These are phyloP conservation scores for Tolypocladium pustulatum DNA, from an alignment of 2,329 filamentous ascomycete species.

Conservation along the genomic window DNA sequence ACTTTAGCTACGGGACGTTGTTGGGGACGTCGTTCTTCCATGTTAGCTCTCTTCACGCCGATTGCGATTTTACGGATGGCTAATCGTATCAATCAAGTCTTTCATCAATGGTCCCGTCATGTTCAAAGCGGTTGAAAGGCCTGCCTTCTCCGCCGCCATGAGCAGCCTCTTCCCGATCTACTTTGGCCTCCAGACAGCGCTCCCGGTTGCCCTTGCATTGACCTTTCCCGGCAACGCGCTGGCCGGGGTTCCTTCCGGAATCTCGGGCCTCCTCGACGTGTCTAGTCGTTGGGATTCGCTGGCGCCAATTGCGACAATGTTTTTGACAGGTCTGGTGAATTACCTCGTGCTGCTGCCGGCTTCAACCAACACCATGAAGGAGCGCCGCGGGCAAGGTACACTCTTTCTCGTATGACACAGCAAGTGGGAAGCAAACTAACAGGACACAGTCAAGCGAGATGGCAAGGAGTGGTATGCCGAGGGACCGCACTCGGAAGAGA, in stretches of 20 bases:
- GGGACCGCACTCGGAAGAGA: constrained; percentile 72
- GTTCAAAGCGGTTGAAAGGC: constrained; percentile 65
- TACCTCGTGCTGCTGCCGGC: constrained; percentile 60
- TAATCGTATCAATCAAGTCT: constrained; percentile 45
- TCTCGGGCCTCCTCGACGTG: constrained; percentile 47
- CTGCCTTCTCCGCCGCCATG: constrained; percentile 75
- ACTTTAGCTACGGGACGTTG: constrained; percentile 68
- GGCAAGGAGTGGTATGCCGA: constrained; percentile 78
- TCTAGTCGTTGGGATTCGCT: constrained; percentile 55
- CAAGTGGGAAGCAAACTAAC: constrained; percentile 7
- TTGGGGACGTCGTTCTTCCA: constrained; percentile 84
- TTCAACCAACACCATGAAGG: constrained; percentile 63
- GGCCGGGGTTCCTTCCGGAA: constrained; percentile 33
- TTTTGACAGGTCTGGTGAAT: constrained; percentile 63
- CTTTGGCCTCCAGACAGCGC: constrained; percentile 70
- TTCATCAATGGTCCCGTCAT: constrained; percentile 68
- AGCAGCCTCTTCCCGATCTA: constrained; percentile 77
- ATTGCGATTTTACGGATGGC: not conserved
- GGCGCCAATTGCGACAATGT: constrained; percentile 57
- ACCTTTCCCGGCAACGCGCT: constrained; percentile 63
- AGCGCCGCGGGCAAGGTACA: constrained; percentile 68
- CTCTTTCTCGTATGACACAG: not conserved
- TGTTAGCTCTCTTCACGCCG: constrained; percentile 25
- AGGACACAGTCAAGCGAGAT: constrained; percentile 61
- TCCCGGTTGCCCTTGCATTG: constrained; percentile 63